Conservation (phyloP, 139 green algal genomes). For the Eudorina sp. region DNA sequence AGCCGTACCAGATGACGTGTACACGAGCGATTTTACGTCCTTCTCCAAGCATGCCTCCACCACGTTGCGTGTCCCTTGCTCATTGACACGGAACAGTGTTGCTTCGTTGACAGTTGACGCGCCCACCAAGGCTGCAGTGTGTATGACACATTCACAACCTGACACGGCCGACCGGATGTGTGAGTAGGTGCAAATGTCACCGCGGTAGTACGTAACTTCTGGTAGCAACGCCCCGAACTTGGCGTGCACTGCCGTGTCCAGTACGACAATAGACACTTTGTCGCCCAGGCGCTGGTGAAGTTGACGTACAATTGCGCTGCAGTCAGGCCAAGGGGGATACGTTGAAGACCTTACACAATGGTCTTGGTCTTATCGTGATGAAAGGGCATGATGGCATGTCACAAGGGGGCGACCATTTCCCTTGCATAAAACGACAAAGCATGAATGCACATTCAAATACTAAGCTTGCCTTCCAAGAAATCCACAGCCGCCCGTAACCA, state of each 20-base stretch:
- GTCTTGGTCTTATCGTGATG: neutral
- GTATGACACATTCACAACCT: neutral
- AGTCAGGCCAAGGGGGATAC: neutral
- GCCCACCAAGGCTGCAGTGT: conserved; percentile 7
- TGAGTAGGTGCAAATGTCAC: conserved; percentile 5
- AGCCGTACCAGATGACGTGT: conserved; percentile 33
- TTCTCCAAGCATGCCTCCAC: conserved; percentile 44
- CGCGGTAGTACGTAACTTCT: conserved; percentile 6
- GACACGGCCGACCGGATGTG: neutral
- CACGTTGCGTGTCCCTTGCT: conserved; percentile 31
- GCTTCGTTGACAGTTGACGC: neutral
- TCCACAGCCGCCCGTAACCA: conserved; percentile 35
- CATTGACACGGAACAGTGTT: conserved; percentile 10
- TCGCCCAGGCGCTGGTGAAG: neutral
- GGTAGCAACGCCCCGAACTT: conserved; percentile 49
- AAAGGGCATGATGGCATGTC: neutral
- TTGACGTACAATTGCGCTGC: conserved; percentile 19
- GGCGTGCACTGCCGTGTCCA: conserved; percentile 10
- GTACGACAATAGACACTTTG: neutral
- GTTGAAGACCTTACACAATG: neutral
- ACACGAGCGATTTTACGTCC: conserved; percentile 16
- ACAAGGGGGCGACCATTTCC: neutral
- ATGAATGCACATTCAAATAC: neutral
- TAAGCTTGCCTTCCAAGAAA: conserved; percentile 18
- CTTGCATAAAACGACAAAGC: no score